These are phyloP conservation scores for Leccinum pallidistipes DNA, from an alignment of 1,284 basidiomycete genomes.

Conservation along the genomic window DNA sequence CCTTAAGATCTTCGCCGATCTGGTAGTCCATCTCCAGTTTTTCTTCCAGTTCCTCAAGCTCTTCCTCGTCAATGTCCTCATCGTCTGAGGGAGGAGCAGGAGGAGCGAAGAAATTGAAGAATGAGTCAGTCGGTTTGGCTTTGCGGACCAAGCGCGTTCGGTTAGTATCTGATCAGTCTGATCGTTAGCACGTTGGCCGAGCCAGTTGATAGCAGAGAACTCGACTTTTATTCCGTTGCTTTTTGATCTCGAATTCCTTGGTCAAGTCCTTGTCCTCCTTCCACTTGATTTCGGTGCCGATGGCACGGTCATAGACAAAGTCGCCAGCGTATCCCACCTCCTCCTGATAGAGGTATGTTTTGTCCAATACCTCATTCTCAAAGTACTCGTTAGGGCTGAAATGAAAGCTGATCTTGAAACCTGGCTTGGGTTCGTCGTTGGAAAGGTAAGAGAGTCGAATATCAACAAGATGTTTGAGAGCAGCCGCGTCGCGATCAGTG, in stretches of 20 bases:
- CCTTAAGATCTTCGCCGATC: constrained; percentile 98
- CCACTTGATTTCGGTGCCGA: constrained; percentile 92
- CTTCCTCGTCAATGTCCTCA: constrained; percentile 83
- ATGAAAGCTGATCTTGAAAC: constrained; percentile 88
- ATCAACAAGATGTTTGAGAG: constrained; percentile 67
- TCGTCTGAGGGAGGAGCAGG: constrained; percentile 73
- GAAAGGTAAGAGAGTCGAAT: constrained; percentile 70
- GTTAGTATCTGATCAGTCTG: constrained; percentile 72
- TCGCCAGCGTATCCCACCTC: constrained; percentile 94
- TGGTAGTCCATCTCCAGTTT: constrained; percentile 97
- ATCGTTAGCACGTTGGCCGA: constrained; percentile 6
- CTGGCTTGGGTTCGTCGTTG: constrained; percentile 64
- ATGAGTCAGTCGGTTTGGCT: constrained; percentile 85
- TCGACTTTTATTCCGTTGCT: constrained; percentile 97
- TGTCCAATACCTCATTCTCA: constrained; percentile 80
- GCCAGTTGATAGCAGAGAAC: constrained; percentile 3
- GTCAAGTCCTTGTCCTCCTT: constrained; percentile 98
- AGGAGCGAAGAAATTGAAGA: constrained; percentile 97
- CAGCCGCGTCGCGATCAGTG: constrained; percentile 89
- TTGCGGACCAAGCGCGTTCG: constrained; percentile 91
- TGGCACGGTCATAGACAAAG: constrained; percentile 93
- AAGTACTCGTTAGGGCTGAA: constrained; percentile 90
- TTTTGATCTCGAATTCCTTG: constrained; percentile 98
- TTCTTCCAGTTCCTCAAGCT: constrained; percentile 87
- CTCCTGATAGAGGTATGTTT: constrained; percentile 95